Evolutionary conservation across 306 rosid genomes (phyloP), one percentile per base, ranked within the genome.

Genomic region (Casuarina cunninghamiana): DNA sequence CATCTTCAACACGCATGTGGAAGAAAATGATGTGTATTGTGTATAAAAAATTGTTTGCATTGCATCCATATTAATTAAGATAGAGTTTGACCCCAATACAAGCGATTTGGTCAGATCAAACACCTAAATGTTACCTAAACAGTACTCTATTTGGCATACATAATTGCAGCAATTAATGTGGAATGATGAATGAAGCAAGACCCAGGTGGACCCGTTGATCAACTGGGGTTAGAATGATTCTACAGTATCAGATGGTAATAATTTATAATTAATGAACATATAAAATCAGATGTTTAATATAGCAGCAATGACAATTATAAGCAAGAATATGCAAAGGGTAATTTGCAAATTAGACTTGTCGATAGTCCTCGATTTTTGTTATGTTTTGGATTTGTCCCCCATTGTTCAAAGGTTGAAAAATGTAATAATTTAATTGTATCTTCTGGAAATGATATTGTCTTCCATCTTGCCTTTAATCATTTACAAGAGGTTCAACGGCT

Each of bases 51-150:
- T 6, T 62, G 5, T 37, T 35, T 2, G 19, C 10, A 35, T 35
- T 19, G 19, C 17, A 67, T 38, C 32, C 26, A 66, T 0, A 5
- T 2, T 1, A 65, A 65, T 15, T 44, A 21, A 61, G 60, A 26
- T 26, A 50, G 15, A 37, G 42, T 72, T 84, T 80, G 71, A 73
- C 79, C 70, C 70, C 12, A 44, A 42, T 74, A 32, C 48, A 60
- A 76, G 53, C 61, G 61, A 55, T 48, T 77, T 63, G 6, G 45
- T 60, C 41, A 68, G 53, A 73, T 73, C 74, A 42, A 57, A 32
- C 44, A 55, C 75, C 65, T 53, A 79, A 48, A 57, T 26, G 63
- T 76, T 61, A 43, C 67, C 69, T 72, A 11, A 79, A 66, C 70
- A 42, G 55, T 68, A 69, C 21, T 72, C 54, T n/a, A 74, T 58